These are phyloP conservation scores for Mycena alexandri DNA, from an alignment of 768 basidiomycete species.

Conservation along the genomic window DNA sequence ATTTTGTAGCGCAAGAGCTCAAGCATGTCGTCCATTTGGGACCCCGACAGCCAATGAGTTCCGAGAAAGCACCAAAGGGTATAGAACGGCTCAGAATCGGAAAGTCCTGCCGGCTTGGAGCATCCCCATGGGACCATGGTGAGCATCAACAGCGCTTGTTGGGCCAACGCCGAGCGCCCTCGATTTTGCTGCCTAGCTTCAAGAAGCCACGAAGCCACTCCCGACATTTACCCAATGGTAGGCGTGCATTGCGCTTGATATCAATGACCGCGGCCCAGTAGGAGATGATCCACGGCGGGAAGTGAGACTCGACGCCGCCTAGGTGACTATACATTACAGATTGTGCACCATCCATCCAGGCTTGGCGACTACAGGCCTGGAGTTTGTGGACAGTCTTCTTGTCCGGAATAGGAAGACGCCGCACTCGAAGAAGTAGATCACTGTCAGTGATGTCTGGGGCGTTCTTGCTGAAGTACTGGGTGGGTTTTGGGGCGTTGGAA, in stretches of 20 bases:
- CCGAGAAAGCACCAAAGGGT: conserved; percentile 1
- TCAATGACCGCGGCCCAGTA: not conserved
- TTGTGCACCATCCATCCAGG: conserved; percentile 13
- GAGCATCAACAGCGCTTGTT: not conserved
- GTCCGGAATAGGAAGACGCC: conserved; percentile 18
- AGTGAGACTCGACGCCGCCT: not conserved
- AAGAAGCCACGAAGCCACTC: not conserved
- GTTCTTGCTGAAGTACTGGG: not conserved
- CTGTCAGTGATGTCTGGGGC: conserved; percentile 3
- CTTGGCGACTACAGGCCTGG: conserved; percentile 6
- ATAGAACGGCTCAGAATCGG: not conserved
- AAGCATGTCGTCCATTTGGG: not conserved
- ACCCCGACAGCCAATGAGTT: not conserved
- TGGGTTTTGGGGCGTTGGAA: too few relatives aligned
- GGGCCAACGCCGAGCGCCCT: not conserved
- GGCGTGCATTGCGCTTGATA: not conserved
- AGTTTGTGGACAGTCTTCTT: conserved; percentile 12
- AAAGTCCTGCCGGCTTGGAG: not conserved
- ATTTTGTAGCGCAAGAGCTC: not conserved
- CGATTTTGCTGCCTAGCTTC: not conserved
- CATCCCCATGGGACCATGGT: not conserved
- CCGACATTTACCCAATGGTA: not conserved
- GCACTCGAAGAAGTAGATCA: conserved; percentile 9
- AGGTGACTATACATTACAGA: conserved; percentile 19
- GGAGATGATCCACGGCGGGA: conserved; percentile 10